Percentiles rank a stretch among this genome's conserved stretches.
Conservation (phyloP, 305 asterid genomes). For the Solanum hybrid region DNA sequence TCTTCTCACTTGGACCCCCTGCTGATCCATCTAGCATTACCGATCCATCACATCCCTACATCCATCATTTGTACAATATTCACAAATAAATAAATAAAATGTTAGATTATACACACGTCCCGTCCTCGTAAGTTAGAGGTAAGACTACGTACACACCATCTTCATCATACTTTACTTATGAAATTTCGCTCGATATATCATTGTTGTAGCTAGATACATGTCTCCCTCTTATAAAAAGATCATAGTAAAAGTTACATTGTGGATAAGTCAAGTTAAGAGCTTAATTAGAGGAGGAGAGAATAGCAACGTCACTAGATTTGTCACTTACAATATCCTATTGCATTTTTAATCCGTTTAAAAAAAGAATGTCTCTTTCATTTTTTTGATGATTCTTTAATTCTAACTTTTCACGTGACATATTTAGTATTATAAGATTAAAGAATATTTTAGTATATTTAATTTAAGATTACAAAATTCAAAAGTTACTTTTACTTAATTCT, state of each 20-base stretch:
- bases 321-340: no score
- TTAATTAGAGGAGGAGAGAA: no score
- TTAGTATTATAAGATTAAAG: no score
- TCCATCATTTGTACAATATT: neutral
- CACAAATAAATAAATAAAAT: neutral
- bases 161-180: neutral
- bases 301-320: no score
- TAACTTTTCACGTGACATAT: neutral
- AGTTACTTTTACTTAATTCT: neutral
- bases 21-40: conserved; percentile 26
- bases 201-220: neutral
- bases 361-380: no score
- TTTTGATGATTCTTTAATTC: no score
- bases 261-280: neutral
- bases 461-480: neutral
- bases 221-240: neutral
- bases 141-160: neutral
- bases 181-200: neutral
- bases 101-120: neutral
- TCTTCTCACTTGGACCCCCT: conserved; percentile 25
- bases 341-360: no score
- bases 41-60: conserved; percentile 26
- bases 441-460: no score
- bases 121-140: neutral
- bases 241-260: neutral